Base-by-base conservation (phyloP, 306 rosid species). In the Lotus japonicus region DNA sequence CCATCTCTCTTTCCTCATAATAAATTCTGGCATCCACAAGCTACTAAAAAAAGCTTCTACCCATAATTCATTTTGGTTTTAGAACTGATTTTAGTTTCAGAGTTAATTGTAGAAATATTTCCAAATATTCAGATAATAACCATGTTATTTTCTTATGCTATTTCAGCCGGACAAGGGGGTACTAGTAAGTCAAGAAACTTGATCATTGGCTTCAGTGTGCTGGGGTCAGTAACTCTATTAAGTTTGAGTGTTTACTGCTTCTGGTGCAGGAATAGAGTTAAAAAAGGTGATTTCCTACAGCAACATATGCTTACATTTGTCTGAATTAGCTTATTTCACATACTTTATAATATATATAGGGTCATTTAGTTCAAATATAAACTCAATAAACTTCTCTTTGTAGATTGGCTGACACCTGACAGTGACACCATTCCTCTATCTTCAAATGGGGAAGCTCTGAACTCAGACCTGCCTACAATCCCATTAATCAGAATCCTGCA, bases 391-490 rank as follows among this genome's bases (percentile, higher is more conserved):
- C 5, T 66, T 7, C 33, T 50, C 7, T 19, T 55, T 15, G 65
- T 26, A 69, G 68, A 21, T 35, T 35, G 41, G 41, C 9, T 35
- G 26, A 35, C 41, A 21, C 26, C 26, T 1, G 26, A 21, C 26
- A 21, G 2, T 21, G 26, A n/a, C n/a, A n/a, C n/a, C n/a, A n/a
- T 35, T 35, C 41, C 41, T 2, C 41, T 35, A 35, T 35, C 41
- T 35, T 35, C 41, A 35, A 5, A 35, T 35, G 9, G 3, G 9
- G 41, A 35, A 5, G 9, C 41, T 5, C 41, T 66, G 13, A 55
- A 59, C 15, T 51, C 50, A 73, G 79, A 79, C 51, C 72, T 74
- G 3, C 80, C 83, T 5, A 16, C 21, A n/a, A 61, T 79, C n/a
- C 68, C 80, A 9, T 79, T 79, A 5, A 46, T 9, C 12, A 0